Evolutionary conservation across 805 yeast genomes (phyloP).

Genomic region (Candida maesae): DNA sequence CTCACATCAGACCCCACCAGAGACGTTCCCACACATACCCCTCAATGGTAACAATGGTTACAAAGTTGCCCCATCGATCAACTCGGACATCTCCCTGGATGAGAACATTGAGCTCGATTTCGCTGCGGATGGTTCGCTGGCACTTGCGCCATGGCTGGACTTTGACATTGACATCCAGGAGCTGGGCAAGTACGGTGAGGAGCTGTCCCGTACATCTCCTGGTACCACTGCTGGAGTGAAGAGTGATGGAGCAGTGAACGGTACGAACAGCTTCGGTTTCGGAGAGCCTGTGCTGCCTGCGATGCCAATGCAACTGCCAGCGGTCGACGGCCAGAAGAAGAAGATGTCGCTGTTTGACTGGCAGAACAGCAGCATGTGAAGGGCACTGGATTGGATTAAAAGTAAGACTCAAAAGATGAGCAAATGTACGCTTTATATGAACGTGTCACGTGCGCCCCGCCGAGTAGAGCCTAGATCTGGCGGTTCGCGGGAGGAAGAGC

Average conservation of each 20-base stretch:
- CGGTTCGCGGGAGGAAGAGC: no score
- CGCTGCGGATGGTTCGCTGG: slow-evolving; percentile 80
- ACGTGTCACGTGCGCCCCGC: no score
- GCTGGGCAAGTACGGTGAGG: slow-evolving; percentile 11
- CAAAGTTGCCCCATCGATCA: slow-evolving; percentile 10
- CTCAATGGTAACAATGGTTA: not conserved
- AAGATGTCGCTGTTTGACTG: slow-evolving; percentile 23
- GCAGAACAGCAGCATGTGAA: slow-evolving; percentile 26
- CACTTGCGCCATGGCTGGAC: slow-evolving; percentile 65
- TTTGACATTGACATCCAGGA: slow-evolving; percentile 29
- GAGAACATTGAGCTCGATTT: slow-evolving; percentile 44
- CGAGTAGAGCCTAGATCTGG: no score
- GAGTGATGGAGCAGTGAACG: no score
- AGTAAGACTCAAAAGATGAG: no score
- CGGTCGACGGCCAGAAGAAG: no score
- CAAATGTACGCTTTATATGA: no score
- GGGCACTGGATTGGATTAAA: no score
- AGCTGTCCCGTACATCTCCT: slow-evolving; percentile 1
- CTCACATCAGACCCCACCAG: slow-evolving; percentile 14
- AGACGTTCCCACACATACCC: slow-evolving; percentile 3
- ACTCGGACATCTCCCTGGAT: slow-evolving; percentile 10
- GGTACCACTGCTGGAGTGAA: no score
- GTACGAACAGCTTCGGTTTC: slow-evolving; percentile 3
- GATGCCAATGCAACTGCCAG: no score
- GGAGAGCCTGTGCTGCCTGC: no score